Percentiles rank a stretch among this genome's conserved stretches.
Evolutionary conservation across 2,329 filamentous ascomycete species (phyloP).

Genomic region (Gyromitra esculenta): DNA sequence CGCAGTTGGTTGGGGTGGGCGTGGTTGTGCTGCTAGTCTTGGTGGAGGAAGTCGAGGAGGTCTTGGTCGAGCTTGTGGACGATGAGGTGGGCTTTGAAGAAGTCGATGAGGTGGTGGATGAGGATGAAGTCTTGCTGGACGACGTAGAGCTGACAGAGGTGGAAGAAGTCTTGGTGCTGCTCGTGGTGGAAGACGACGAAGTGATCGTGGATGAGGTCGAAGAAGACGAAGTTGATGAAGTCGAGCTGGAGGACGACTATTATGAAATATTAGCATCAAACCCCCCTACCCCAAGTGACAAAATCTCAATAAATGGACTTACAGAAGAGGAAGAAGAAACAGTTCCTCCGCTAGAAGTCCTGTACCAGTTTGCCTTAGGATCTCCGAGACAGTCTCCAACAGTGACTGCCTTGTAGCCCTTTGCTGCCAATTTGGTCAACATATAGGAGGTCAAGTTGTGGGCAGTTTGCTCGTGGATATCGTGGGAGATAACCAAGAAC

Average conservation of each 20-base stretch:
- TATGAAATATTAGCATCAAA: neutral
- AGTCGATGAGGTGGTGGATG: slow-evolving; percentile 6
- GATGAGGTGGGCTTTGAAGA: slow-evolving; percentile 12
- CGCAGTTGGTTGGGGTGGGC: slow-evolving; percentile 24
- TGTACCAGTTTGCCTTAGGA: slow-evolving; percentile 66
- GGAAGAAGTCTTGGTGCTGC: slow-evolving; percentile 1
- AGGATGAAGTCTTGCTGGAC: neutral
- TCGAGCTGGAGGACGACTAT: neutral
- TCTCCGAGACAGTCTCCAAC: slow-evolving; percentile 70
- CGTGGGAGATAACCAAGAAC: slow-evolving; percentile 69
- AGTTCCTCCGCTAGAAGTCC: neutral
- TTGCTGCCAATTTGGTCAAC: slow-evolving; percentile 61
- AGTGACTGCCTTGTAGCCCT: slow-evolving; percentile 66
- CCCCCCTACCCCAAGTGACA: neutral
- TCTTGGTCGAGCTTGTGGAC: neutral
- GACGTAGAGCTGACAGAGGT: slow-evolving; percentile 10
- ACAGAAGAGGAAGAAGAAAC: slow-evolving; percentile 19
- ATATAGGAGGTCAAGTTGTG: slow-evolving; percentile 65
- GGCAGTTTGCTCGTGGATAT: slow-evolving; percentile 66
- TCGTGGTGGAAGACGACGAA: neutral
- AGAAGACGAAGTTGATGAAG: slow-evolving; percentile 10
- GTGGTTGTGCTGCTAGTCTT: neutral
- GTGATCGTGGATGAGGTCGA: neutral
- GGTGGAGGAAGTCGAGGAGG: neutral
- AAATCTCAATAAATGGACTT: neutral